Conservation (phyloP, 495 filamentous ascomycete genomes). For the Xylaria intraflava region DNA sequence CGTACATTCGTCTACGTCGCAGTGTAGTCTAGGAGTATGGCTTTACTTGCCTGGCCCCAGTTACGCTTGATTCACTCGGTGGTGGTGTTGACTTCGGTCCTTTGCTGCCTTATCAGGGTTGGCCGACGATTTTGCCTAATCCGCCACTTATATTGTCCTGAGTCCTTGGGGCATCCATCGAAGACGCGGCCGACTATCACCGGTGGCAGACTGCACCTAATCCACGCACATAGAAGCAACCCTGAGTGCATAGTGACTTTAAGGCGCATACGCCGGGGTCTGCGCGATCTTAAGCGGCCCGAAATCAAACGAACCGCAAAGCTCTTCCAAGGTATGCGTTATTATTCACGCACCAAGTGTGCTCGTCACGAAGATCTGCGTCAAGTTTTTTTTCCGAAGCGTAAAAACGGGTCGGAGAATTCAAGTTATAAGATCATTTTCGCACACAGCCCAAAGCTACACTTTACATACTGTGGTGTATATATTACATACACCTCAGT, state of each 20-base stretch:
- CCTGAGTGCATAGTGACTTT: neutral
- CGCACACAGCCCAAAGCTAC: neutral
- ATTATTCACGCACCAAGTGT: neutral
- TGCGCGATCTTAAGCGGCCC: neutral
- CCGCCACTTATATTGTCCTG: too few relatives aligned
- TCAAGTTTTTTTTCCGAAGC: too few relatives aligned
- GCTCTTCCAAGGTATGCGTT: neutral
- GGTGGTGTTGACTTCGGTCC: too few relatives aligned
- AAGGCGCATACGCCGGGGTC: neutral
- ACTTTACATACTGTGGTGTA: conserved; percentile 8
- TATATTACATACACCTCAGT: conserved; percentile 1
- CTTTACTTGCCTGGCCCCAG: too few relatives aligned
- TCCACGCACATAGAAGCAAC: neutral
- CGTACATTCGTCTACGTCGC: too few relatives aligned
- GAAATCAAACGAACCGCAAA: neutral
- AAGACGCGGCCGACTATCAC: neutral
- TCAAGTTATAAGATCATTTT: conserved; percentile 2
- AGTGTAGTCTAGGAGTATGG: too few relatives aligned
- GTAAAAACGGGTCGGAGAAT: conserved; percentile 5
- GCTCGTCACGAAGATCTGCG: too few relatives aligned
- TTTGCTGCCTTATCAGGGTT: too few relatives aligned
- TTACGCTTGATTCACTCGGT: too few relatives aligned
- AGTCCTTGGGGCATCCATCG: too few relatives aligned
- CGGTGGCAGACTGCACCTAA: neutral
- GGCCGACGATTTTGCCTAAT: too few relatives aligned